phyloP scores from a whole-genome alignment of 768 basidiomycete species.

The Mycena alexandri region DNA sequence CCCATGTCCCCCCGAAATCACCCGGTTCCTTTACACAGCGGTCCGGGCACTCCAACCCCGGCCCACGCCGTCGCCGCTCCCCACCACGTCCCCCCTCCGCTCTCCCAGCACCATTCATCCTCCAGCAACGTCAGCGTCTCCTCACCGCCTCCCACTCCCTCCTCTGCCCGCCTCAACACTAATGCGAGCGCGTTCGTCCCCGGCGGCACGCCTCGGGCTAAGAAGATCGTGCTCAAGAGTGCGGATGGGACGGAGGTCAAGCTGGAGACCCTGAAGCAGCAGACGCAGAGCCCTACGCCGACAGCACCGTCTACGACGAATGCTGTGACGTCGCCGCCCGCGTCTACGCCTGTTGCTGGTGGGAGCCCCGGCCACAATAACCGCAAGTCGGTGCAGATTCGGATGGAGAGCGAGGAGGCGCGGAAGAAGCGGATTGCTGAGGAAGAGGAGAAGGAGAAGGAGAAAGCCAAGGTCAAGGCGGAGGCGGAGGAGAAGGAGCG shows the following conservation, averaged over 20 bases:
- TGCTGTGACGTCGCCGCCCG: slow-evolving; percentile 41
- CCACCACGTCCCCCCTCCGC: slow-evolving; percentile 54
- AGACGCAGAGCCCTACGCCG: slow-evolving; percentile 52
- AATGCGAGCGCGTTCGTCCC: slow-evolving; percentile 80
- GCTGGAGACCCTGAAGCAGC: slow-evolving; percentile 65
- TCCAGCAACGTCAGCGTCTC: slow-evolving; percentile 66
- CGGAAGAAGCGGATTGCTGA: slow-evolving; percentile 62
- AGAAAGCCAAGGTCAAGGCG: slow-evolving; percentile 48
- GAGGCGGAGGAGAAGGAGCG: slow-evolving; percentile 56
- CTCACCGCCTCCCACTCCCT: slow-evolving; percentile 78
- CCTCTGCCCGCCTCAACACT: slow-evolving; percentile 69
- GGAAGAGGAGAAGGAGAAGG: slow-evolving; percentile 54
- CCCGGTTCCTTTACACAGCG: slow-evolving; percentile 55
- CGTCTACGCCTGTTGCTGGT: slow-evolving; percentile 44
- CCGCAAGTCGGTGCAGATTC: slow-evolving; percentile 57
- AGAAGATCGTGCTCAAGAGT: slow-evolving; percentile 71
- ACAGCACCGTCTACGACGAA: slow-evolving; percentile 54
- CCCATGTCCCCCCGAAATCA: slow-evolving; percentile 80
- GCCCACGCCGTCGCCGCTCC: slow-evolving; percentile 67
- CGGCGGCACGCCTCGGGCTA: slow-evolving; percentile 45
- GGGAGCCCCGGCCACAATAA: slow-evolving; percentile 55
- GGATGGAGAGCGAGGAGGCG: slow-evolving; percentile 74
- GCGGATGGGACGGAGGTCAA: slow-evolving; percentile 75
- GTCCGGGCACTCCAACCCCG: slow-evolving; percentile 77
- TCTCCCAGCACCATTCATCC: slow-evolving; percentile 57